These are phyloP conservation scores for Russula ochroleuca DNA, from an alignment of 768 basidiomycete species.

Conservation along the genomic window DNA sequence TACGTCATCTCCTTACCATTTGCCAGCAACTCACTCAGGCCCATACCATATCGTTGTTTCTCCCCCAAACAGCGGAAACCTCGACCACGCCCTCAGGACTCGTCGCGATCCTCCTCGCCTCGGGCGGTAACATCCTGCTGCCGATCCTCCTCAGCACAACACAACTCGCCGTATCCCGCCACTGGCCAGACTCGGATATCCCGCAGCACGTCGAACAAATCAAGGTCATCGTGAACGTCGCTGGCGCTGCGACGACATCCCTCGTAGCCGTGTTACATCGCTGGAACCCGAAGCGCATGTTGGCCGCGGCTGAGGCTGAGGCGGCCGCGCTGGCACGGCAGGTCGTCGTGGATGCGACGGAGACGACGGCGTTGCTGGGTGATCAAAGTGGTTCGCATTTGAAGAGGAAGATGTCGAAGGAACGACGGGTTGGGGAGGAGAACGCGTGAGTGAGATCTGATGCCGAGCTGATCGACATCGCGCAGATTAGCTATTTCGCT, in stretches of 20 bases:
- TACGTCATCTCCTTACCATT: background rate
- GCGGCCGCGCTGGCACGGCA: background rate
- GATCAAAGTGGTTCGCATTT: background rate
- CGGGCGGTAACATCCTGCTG: slow-evolving; percentile 12
- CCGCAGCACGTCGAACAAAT: slow-evolving; percentile 14
- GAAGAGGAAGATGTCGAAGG: too few species aligned
- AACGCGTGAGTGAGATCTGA: slow-evolving; percentile 2
- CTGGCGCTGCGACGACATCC: slow-evolving; percentile 9
- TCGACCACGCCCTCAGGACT: slow-evolving; percentile 12
- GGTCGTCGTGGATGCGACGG: slow-evolving; percentile 1
- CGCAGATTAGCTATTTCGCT: background rate
- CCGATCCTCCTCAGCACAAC: slow-evolving; percentile 22
- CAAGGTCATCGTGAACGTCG: slow-evolving; percentile 25
- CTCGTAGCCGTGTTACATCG: slow-evolving; percentile 19
- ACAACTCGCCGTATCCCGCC: slow-evolving; percentile 19
- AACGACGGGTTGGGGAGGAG: background rate
- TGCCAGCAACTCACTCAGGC: too few species aligned
- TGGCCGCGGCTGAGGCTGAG: background rate
- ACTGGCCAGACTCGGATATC: slow-evolving; percentile 22
- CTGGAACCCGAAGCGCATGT: slow-evolving; percentile 1
- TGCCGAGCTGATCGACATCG: slow-evolving; percentile 13
- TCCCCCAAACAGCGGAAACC: slow-evolving; percentile 5
- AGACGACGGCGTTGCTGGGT: slow-evolving; percentile 14
- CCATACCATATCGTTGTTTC: background rate
- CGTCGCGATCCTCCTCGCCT: slow-evolving; percentile 9